These are phyloP conservation scores for Lentinula edodes DNA, from an alignment of 768 basidiomycete genomes.

Conservation along the genomic window DNA sequence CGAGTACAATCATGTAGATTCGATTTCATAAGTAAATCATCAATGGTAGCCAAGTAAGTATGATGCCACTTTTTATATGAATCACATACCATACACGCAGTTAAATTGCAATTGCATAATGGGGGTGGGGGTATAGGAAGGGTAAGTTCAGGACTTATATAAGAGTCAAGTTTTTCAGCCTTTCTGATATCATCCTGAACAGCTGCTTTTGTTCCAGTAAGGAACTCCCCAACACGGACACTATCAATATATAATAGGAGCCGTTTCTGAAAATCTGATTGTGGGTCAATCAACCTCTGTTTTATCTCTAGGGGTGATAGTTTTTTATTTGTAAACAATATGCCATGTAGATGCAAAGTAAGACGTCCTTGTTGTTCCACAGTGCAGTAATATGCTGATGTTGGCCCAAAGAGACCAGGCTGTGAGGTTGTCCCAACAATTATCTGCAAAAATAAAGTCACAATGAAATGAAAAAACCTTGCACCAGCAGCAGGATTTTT, in stretches of 20 bases:
- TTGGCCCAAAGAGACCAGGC: slow-evolving; percentile 18
- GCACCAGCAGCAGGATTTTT: slow-evolving; percentile 14
- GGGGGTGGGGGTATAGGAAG: slow-evolving; percentile 17
- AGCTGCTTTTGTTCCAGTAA: slow-evolving; percentile 16
- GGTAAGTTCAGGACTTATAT: slow-evolving; percentile 12
- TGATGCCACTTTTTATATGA: slow-evolving; percentile 10
- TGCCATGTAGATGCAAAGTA: slow-evolving; percentile 28
- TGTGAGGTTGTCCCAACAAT: too few species aligned
- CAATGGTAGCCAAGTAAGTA: slow-evolving; percentile 7
- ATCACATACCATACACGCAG: slow-evolving; percentile 15
- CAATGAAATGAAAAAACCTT: slow-evolving; percentile 14
- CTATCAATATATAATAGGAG: slow-evolving; percentile 25
- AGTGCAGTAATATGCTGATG: slow-evolving; percentile 17
- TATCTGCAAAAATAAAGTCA: too few species aligned
- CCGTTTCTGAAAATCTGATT: slow-evolving; percentile 17
- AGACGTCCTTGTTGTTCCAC: slow-evolving; percentile 18
- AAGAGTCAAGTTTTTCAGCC: slow-evolving; percentile 3
- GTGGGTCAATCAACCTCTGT: slow-evolving; percentile 17
- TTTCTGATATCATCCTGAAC: slow-evolving; percentile 12
- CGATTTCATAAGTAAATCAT: slow-evolving; percentile 22
- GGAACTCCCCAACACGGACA: slow-evolving; percentile 25
- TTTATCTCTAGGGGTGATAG: slow-evolving; percentile 27
- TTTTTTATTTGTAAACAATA: slow-evolving; percentile 26
- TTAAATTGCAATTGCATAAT: background rate
- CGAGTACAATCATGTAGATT: slow-evolving; percentile 24